Percentiles rank a stretch among this genome's conserved stretches.
Evolutionary conservation across 768 basidiomycete genomes (phyloP).

Genomic region (Xerocomellus chrysenteron): DNA sequence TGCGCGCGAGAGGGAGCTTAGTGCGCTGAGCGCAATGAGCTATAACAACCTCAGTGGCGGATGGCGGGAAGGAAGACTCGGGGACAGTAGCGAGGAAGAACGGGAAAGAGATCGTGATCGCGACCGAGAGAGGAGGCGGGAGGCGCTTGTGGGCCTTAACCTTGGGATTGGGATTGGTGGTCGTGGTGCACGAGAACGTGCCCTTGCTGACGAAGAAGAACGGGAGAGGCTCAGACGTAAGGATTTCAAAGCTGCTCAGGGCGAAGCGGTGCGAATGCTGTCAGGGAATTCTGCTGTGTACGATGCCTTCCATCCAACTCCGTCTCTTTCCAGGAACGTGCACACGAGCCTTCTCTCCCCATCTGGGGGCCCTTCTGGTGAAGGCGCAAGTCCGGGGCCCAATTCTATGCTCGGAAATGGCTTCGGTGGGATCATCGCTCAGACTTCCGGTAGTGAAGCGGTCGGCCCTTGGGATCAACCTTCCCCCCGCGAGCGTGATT

Average conservation of each 20-base stretch:
- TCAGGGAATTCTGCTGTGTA: slow-evolving; percentile 51
- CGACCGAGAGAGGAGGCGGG: slow-evolving; percentile 40
- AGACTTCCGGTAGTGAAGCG: slow-evolving; percentile 23
- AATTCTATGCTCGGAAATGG: slow-evolving; percentile 25
- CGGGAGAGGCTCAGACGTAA: slow-evolving; percentile 55
- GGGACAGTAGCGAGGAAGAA: slow-evolving; percentile 35
- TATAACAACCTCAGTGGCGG: slow-evolving; percentile 34
- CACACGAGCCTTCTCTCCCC: slow-evolving; percentile 26
- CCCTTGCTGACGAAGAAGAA: slow-evolving; percentile 58
- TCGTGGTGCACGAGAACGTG: slow-evolving; percentile 62
- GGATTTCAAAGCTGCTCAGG: slow-evolving; percentile 43
- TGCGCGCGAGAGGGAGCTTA: slow-evolving; percentile 48
- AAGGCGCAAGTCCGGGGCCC: slow-evolving; percentile 12
- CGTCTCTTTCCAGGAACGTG: slow-evolving; percentile 26
- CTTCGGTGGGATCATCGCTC: slow-evolving; percentile 27
- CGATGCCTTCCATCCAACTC: slow-evolving; percentile 77
- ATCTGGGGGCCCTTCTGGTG: slow-evolving; percentile 16
- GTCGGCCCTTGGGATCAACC: slow-evolving; percentile 36
- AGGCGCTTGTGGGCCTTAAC: slow-evolving; percentile 43
- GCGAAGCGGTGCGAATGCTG: slow-evolving; percentile 38
- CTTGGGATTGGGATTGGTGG: slow-evolving; percentile 28
- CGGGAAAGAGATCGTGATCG: slow-evolving; percentile 51
- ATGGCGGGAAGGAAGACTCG: slow-evolving; percentile 37
- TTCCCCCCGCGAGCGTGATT: slow-evolving; percentile 33
- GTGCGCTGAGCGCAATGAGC: slow-evolving; percentile 48